phyloP scores from a whole-genome alignment of 2,329 filamentous ascomycete species.

The Daldinia eschscholtzii region DNA sequence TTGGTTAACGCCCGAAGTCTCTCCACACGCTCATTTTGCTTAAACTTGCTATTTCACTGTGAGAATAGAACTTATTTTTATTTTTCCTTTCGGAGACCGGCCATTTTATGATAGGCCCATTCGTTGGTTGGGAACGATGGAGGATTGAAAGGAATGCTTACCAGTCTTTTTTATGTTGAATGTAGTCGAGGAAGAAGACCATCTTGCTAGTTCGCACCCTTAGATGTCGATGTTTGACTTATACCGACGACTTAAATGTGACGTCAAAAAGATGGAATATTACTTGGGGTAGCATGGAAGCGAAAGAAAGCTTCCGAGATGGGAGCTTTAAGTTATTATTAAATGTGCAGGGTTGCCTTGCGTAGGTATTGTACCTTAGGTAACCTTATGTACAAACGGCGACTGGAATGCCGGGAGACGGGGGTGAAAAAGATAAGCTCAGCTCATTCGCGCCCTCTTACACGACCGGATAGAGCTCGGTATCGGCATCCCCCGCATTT shows the following conservation, averaged over 20 bases:
- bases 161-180: constrained; percentile 79
- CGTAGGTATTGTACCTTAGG: neutral
- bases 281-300: constrained; percentile 7
- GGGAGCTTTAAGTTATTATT: constrained; percentile 24
- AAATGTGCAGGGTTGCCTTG: neutral
- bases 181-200: constrained; percentile 66
- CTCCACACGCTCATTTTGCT: constrained; percentile 79
- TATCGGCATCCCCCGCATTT: constrained; percentile 35
- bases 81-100: constrained; percentile 20
- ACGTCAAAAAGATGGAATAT: constrained; percentile 12
- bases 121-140: neutral
- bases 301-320: constrained; percentile 6
- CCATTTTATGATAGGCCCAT: neutral
- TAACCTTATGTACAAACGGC: neutral
- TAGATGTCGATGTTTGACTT: neutral
- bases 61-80: constrained; percentile 39
- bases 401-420: constrained; percentile 30
- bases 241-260: neutral
- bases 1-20: constrained; percentile 75
- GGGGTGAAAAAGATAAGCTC: constrained; percentile 29
- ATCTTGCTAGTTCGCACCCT: constrained; percentile 46
- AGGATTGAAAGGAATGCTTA: constrained; percentile 55
- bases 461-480: constrained; percentile 21
- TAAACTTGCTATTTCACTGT: constrained; percentile 72
- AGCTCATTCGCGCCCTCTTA: constrained; percentile 17